Base-by-base conservation (phyloP, 116 monocot species). In the Zostera marina region DNA sequence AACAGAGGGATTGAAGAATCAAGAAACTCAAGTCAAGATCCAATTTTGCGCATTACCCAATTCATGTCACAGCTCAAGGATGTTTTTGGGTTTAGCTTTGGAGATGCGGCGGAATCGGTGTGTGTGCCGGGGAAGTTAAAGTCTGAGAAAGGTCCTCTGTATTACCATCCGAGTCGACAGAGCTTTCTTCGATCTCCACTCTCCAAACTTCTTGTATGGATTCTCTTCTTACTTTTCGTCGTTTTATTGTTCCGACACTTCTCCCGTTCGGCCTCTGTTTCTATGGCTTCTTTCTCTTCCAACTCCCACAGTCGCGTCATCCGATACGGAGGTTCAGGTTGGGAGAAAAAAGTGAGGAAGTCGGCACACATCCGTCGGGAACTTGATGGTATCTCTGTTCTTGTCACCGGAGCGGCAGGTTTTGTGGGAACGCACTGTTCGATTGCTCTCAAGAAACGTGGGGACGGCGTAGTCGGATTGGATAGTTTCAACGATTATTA, bases 401-500 rank as follows among this genome's bases (percentile, higher is more conserved):
- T 32, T 32, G 32, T 32, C 32, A 32, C 78, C n/a, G 78, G 78
- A 54, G 73, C 73, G 13, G 78, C 66, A 19, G 72, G 69, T 1
- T 72, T 73, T 65, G 72, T 77, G 46, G 72, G 69, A 10, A 44
- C 65, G 8, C 77, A 32, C 32, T 32, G 32, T 5, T 32, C 32
- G 4, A 32, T 32, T 32, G 32, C 32, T 32, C 32, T 32, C 32
- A 32, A 32, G 32, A 32, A 32, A 32, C 32, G 32, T 5, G 32
- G 32, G 32, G 32, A 32, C 61, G 57, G 72, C 60, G 44, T 40
- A 66, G 24, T 17, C 44, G 77, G 77, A 22, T 69, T 77, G 21
- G 73, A 78, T 47, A 44, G 41, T 59, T 78, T 78, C 73, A 78
- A 78, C 63, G 65, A 68, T 63, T 78, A 78, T 70, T 78, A 78